phyloP scores from a whole-genome alignment of 2,329 filamentous ascomycete genomes.

The Penicillium sp. region DNA sequence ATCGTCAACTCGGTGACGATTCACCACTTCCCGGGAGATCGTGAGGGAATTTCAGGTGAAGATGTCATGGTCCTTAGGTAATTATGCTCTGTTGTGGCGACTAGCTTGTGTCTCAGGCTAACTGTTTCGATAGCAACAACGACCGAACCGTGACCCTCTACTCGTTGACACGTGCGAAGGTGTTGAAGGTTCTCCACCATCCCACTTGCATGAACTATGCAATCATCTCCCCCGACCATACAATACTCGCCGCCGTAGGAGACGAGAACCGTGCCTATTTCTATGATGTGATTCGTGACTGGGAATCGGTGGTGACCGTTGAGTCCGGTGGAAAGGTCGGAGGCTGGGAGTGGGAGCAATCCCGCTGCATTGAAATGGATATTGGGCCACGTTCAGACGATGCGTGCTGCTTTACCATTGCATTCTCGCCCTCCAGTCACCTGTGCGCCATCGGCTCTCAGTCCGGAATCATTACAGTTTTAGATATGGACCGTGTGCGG shows the following conservation, averaged over 20 bases:
- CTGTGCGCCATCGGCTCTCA: conserved; percentile 59
- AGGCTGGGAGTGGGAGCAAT: conserved; percentile 50
- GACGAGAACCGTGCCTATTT: conserved; percentile 88
- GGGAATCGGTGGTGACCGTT: conserved; percentile 34
- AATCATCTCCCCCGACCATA: conserved; percentile 88
- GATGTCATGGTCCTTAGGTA: conserved; percentile 61
- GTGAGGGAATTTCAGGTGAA: conserved; percentile 57
- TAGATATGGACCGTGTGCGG: conserved; percentile 47
- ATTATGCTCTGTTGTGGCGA: conserved; percentile 1
- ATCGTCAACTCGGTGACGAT: conserved; percentile 73
- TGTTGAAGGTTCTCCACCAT: conserved; percentile 73
- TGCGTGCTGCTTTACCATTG: conserved; percentile 55
- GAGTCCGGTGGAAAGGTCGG: conserved; percentile 44
- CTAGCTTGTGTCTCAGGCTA: conserved; percentile 37
- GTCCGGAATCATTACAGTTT: conserved; percentile 54
- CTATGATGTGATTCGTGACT: conserved; percentile 60
- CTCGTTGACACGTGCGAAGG: conserved; percentile 70
- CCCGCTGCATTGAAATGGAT: conserved; percentile 49
- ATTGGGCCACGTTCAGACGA: conserved; percentile 49
- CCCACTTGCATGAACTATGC: conserved; percentile 91
- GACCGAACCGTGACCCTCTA: conserved; percentile 89
- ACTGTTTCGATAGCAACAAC: conserved; percentile 74
- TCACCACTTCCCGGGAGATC: conserved; percentile 58
- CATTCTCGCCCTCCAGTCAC: conserved; percentile 57
- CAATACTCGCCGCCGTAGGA: conserved; percentile 79